Percentiles rank a stretch among this genome's conserved stretches.
phyloP scores from a whole-genome alignment of 2,329 filamentous ascomycete species.

The Fusarium begoniae region DNA sequence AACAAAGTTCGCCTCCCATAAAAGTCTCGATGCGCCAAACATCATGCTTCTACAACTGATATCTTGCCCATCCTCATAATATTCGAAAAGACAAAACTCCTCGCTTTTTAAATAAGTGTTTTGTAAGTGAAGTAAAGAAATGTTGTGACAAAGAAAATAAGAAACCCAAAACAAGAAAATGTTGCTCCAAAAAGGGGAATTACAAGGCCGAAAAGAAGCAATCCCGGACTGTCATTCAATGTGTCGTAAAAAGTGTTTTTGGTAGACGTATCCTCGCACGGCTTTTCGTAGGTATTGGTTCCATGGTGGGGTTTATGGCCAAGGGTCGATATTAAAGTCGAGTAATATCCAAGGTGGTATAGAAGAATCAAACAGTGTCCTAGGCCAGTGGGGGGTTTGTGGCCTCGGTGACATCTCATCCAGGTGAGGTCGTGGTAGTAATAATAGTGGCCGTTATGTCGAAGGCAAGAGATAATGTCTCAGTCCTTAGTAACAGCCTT shows the following conservation, averaged over 20 bases:
- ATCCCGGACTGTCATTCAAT: slow-evolving; percentile 41
- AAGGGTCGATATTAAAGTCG: slow-evolving; percentile 37
- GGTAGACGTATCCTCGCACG: slow-evolving; percentile 37
- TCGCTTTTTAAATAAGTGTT: slow-evolving; percentile 39
- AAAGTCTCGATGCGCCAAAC: slow-evolving; percentile 41
- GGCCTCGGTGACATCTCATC: slow-evolving; percentile 32
- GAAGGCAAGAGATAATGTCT: not conserved
- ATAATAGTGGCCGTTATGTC: not conserved
- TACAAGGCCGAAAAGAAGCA: slow-evolving; percentile 36
- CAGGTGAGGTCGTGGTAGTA: slow-evolving; percentile 25
- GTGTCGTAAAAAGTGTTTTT: slow-evolving; percentile 37
- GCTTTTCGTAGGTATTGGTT: slow-evolving; percentile 17
- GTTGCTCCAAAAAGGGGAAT: slow-evolving; percentile 24
- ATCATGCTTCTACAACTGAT: slow-evolving; percentile 43
- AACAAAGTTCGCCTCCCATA: slow-evolving; percentile 14
- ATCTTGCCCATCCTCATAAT: slow-evolving; percentile 42
- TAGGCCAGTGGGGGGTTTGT: slow-evolving; percentile 1
- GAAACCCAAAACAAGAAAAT: slow-evolving; percentile 5
- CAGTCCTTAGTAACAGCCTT: slow-evolving; percentile 57
- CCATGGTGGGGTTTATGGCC: slow-evolving; percentile 15
- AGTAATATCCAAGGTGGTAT: slow-evolving; percentile 31
- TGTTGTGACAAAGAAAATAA: slow-evolving; percentile 29
- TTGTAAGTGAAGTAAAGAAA: slow-evolving; percentile 10
- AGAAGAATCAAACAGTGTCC: slow-evolving; percentile 33
- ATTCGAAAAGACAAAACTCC: slow-evolving; percentile 43